Base-by-base conservation (phyloP, 257 asterid species). In the Voacanga thouarsii region DNA sequence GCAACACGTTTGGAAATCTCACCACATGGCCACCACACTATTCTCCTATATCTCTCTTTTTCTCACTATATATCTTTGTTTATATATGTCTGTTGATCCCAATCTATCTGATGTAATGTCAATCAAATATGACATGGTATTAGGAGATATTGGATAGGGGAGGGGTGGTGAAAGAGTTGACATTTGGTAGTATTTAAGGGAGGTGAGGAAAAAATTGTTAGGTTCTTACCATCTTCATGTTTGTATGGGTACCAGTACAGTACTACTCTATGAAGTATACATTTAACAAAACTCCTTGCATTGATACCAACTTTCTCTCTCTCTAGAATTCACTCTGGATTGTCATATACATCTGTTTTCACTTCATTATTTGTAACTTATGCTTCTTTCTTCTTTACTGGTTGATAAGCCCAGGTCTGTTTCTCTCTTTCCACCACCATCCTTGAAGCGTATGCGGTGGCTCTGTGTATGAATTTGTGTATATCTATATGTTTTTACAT, bases 351-450 rank as follows among this genome's bases (percentile, higher is more conserved):
- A 47, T 56, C 28, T 26, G 15, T 51, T 30, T 50, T 77, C 55
- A 26, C 65, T 77, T 28, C 76, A 72, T 30, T 30, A 37, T 33
- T 75, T 75, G 55, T 19, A 16, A 7, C 16, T 16, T 75, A 19
- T 75, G 72, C 51, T 57, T 21, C 70, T 61, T 72, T 64, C 66
- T 73, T 57, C 39, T 28, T 76, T 51, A 57, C 60, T 45, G 76
- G 55, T 71, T 47, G 67, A 60, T 28, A 77, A 64, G 47, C 77
- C 41, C n/a, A 56, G 85, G 81, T 78, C 68, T 78, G 77, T 66
- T 76, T 68, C 75, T 74, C 78, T 68, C 73, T 24, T 69, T 51
- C 63, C 65, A 26, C 5, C 28, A 1, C 75, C 76, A 77, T 78
- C 78, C n/a, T n/a, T n/a, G n/a, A 7, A 47, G 53, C 66, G 56